Evolutionary conservation across 202 grass and related monocot species (phyloP), one percentile per base, ranked within the genome.

Genomic region (Schoenoplectus tabernaemontani): DNA sequence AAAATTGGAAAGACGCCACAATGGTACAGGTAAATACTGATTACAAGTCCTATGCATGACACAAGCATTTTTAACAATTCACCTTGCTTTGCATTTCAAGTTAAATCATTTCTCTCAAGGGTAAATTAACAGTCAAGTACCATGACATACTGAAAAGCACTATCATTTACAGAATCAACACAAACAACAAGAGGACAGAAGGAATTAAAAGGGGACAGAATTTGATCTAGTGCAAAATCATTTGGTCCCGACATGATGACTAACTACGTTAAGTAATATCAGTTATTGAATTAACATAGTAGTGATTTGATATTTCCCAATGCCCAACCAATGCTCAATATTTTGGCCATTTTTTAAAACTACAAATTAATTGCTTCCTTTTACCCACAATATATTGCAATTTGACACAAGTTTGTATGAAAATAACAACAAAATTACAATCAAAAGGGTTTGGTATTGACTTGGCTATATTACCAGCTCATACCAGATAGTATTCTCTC

Each of bases 11-110:
- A 51, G 68, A 73, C 17, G 48, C 48, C 12, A 32, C 32, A 50
- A n/a, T 73, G 13, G 33, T n/a, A n/a, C n/a, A 53, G 34, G 7
- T 30, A 48, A 9, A 12, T 74, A 32, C 7, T 54, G 26, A n/a
- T n/a, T 73, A 33, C 26, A 53, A 10, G 41, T 47, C 26, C 42
- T 71, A 1, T 47, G 9, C 19, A 19, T 53, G 16, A 51, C 4
- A 34, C 26, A 53, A 53, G 12, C 44, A 16, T 9, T 4, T 54
- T 46, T 46, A 13, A 13, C 9, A n/a, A n/a, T n/a, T n/a, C n/a
- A 24, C 1, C 84, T 70, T 80, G 78, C 22, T 33, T 84, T 10
- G 50, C 17, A 57, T 86, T 70, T 77, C 34, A 83, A 91, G 36
- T n/a, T 54, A 63, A 76, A 65, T 84, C 17, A 9, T 4, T 73